Evolutionary conservation across 352 stramenopile genomes (phyloP).

Genomic region (Phytopythium delawarense): DNA sequence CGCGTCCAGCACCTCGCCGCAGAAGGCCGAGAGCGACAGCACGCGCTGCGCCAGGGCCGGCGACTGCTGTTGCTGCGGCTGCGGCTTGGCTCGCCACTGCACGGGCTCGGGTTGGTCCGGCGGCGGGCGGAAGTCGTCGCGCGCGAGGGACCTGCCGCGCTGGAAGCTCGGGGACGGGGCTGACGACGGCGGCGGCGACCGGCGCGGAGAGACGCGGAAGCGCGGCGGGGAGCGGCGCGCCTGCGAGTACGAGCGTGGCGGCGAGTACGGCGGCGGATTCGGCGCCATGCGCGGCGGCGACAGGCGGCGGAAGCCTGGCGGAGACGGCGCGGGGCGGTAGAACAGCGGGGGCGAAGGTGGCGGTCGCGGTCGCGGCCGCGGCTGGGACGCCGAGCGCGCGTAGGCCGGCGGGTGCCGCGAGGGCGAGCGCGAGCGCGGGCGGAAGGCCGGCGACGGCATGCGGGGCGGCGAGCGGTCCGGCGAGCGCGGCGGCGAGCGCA

Average conservation of each 20-base stretch:
- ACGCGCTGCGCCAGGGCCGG: neutral
- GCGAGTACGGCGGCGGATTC: neutral
- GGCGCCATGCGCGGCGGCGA: neutral
- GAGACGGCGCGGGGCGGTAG: neutral
- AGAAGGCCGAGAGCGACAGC: neutral
- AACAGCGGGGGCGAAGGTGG: neutral
- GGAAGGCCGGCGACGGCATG: neutral
- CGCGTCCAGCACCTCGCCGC: neutral
- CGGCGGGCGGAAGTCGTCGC: neutral
- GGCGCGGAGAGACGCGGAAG: neutral
- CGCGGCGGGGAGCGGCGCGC: neutral
- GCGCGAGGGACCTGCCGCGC: neutral
- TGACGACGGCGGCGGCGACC: neutral
- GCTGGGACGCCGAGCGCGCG: neutral
- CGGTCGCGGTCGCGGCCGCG: neutral
- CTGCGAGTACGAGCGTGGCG: neutral
- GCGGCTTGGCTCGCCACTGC: no score
- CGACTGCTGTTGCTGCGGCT: no score
- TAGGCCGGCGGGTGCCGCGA: neutral
- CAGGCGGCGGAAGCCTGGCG: no score
- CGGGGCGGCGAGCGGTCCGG: neutral
- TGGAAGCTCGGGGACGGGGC: neutral
- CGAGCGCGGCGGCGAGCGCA: neutral
- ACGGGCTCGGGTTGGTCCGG: no score
- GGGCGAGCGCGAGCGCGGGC: neutral